Conservation (phyloP, 177 flowering plant genomes). For the Viscum album region DNA sequence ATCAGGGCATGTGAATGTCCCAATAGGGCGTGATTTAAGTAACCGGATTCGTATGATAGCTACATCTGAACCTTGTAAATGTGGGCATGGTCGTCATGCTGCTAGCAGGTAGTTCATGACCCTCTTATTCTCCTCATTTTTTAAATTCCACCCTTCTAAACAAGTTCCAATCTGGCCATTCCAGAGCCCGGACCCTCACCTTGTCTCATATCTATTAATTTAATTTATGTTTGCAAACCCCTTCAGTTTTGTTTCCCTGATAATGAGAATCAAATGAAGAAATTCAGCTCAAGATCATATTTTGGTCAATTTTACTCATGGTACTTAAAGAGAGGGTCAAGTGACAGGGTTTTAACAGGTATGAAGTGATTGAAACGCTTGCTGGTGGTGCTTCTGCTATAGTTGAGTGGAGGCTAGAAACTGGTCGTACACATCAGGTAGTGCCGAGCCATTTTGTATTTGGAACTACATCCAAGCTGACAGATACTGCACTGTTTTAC, state of each 20-base stretch:
- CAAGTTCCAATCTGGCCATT: too few species aligned
- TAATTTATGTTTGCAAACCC: too few species aligned
- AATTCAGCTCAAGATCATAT: not conserved
- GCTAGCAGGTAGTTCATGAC: slow-evolving; percentile 80
- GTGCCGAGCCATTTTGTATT: too few species aligned
- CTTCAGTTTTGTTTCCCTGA: not conserved
- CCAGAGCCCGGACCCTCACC: too few species aligned
- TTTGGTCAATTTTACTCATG: not conserved
- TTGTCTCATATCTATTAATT: too few species aligned
- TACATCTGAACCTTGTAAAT: slow-evolving; percentile 29
- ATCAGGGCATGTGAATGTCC: slow-evolving; percentile 67
- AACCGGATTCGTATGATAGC: slow-evolving; percentile 89
- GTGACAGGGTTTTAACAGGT: slow-evolving; percentile 34
- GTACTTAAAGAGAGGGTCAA: not conserved
- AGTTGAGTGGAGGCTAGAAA: slow-evolving; percentile 95
- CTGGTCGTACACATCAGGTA: slow-evolving; percentile 99
- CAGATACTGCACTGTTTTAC: slow-evolving; percentile 6
- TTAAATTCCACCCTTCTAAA: not conserved
- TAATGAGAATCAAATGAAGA: not conserved
- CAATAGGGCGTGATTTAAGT: slow-evolving; percentile 74
- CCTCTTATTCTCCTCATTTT: slow-evolving; percentile 4
- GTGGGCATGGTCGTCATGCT: slow-evolving; percentile 56
- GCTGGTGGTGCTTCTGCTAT: slow-evolving; percentile 77
- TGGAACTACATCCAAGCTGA: not conserved
- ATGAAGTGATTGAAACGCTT: slow-evolving; percentile 65